Conservation (phyloP, 208 protist species). For the Trypanosoma conorhini region DNA sequence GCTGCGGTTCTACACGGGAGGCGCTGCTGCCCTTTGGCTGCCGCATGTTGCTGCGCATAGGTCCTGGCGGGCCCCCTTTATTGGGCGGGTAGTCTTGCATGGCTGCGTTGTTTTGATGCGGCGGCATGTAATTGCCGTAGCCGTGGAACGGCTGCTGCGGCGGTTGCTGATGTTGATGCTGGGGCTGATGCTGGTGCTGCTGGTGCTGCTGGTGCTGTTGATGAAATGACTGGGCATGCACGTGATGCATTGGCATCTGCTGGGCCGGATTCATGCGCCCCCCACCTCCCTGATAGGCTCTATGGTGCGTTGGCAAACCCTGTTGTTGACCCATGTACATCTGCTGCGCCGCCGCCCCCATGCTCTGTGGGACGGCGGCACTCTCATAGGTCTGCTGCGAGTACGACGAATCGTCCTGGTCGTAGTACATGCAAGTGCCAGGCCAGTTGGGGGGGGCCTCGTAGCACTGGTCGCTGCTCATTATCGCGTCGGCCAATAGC, state of each 20-base stretch:
- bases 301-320: slow-evolving; percentile 17
- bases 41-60: slow-evolving; percentile 11
- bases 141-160: slow-evolving; percentile 16
- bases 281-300: slow-evolving; percentile 20
- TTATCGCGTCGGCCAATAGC: slow-evolving; percentile 48
- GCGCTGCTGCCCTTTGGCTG: slow-evolving; percentile 21
- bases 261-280: slow-evolving; percentile 3
- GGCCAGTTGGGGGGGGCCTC: slow-evolving; percentile 48
- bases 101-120: slow-evolving; percentile 20
- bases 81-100: slow-evolving; percentile 19
- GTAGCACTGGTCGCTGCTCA: slow-evolving; percentile 53
- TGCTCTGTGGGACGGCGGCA: slow-evolving; percentile 13
- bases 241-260: slow-evolving; percentile 27
- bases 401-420: slow-evolving; percentile 71
- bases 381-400: slow-evolving; percentile 35
- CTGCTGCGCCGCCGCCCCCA: slow-evolving; percentile 15
- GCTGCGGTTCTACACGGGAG: slow-evolving; percentile 31
- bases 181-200: slow-evolving; percentile 30
- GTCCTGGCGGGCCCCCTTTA: slow-evolving; percentile 7
- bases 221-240: slow-evolving; percentile 30
- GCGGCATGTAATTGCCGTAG: slow-evolving; percentile 12
- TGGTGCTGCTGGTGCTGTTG: slow-evolving; percentile 39
- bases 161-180: slow-evolving; percentile 30
- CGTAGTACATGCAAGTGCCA: slow-evolving; percentile 52
- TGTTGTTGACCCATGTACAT: slow-evolving; percentile 42